phyloP scores from a whole-genome alignment of 2,329 filamentous ascomycete genomes.

The Penicillium vulpinum region DNA sequence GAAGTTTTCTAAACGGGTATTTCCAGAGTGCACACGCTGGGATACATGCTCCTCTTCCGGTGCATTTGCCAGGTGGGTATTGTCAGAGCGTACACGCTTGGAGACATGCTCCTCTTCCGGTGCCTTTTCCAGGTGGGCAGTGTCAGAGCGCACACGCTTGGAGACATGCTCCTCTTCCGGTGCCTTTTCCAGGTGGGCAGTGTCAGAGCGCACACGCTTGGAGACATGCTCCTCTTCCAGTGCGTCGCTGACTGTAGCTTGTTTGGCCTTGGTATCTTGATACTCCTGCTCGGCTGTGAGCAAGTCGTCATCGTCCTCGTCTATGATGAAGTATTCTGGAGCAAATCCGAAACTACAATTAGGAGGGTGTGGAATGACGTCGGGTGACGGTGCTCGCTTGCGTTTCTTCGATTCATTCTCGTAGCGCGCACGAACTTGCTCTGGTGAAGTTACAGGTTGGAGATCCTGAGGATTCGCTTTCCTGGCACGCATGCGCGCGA shows the following conservation, averaged over 20 bases:
- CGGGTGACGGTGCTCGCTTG: slow-evolving; percentile 42
- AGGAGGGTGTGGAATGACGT: slow-evolving; percentile 44
- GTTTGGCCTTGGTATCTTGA: background rate
- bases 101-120: background rate
- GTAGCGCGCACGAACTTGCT: background rate
- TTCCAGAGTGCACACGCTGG: background rate
- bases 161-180: background rate
- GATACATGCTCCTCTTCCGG: background rate
- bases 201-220: background rate
- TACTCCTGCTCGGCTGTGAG: slow-evolving; percentile 12
- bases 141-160: background rate
- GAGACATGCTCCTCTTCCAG: background rate
- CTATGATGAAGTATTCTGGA: slow-evolving; percentile 40
- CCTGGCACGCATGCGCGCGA: slow-evolving; percentile 7
- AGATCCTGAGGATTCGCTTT: slow-evolving; percentile 10
- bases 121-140: too few species aligned
- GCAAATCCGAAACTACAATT: slow-evolving; percentile 45
- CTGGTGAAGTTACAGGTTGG: background rate
- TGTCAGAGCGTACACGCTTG: background rate
- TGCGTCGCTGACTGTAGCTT: background rate
- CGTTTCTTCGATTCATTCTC: slow-evolving; percentile 34
- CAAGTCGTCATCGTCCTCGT: slow-evolving; percentile 35
- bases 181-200: background rate
- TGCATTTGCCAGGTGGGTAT: background rate
- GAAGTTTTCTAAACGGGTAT: background rate